phyloP scores from a whole-genome alignment of 2,329 filamentous ascomycete genomes.

The Nemania sp. region DNA sequence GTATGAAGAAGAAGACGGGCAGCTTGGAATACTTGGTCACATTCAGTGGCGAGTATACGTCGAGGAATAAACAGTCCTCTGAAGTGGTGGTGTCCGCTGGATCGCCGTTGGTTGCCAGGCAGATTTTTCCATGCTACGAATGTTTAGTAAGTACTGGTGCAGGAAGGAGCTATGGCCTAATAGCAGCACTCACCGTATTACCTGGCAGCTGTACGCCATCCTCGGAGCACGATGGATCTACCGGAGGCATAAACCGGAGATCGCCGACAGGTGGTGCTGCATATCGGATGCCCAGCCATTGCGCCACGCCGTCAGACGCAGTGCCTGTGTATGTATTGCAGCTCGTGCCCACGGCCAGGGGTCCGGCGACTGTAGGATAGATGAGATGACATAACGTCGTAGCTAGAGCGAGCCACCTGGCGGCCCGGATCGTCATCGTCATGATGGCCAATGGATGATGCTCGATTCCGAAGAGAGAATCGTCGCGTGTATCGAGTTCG shows the following conservation, averaged over 20 bases:
- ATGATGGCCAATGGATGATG: slow-evolving; percentile 15
- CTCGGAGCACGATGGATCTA: slow-evolving; percentile 58
- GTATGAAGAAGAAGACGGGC: slow-evolving; percentile 64
- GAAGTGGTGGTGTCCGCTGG: slow-evolving; percentile 28
- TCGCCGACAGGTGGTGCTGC: slow-evolving; percentile 69
- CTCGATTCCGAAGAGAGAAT: slow-evolving; percentile 2
- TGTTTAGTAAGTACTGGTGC: slow-evolving; percentile 4
- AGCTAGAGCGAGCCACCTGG: slow-evolving; percentile 21
- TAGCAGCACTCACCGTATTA: slow-evolving; percentile 48
- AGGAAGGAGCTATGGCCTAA: slow-evolving; percentile 19
- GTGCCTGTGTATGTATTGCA: slow-evolving; percentile 69
- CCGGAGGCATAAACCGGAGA: slow-evolving; percentile 68
- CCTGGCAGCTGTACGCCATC: slow-evolving; percentile 56
- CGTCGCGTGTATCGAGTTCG: neutral
- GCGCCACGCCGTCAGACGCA: slow-evolving; percentile 59
- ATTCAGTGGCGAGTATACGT: slow-evolving; percentile 62
- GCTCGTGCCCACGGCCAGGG: slow-evolving; percentile 59
- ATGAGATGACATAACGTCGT: slow-evolving; percentile 30
- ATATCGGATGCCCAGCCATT: slow-evolving; percentile 77
- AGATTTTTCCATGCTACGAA: slow-evolving; percentile 34
- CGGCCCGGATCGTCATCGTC: slow-evolving; percentile 12
- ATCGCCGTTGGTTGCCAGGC: slow-evolving; percentile 29
- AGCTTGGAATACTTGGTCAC: slow-evolving; percentile 54
- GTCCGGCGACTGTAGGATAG: slow-evolving; percentile 28
- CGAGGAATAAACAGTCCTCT: slow-evolving; percentile 73